These are phyloP conservation scores for Sideroxylon spinosum DNA, from an alignment of 179 eudicot genomes.

Conservation along the genomic window DNA sequence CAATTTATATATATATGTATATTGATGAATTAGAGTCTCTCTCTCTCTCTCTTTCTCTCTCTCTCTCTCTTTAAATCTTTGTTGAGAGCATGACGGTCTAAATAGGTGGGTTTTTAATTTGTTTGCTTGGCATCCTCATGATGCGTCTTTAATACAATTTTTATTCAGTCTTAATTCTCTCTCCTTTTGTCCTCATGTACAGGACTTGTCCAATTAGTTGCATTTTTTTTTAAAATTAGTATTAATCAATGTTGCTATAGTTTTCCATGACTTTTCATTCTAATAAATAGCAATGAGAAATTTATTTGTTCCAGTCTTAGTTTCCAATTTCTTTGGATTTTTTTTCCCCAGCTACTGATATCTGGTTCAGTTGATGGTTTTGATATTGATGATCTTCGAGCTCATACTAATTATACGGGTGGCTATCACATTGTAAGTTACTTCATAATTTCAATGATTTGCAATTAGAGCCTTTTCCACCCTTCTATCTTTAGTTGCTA, in stretches of 20 bases:
- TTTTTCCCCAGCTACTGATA: slow-evolving; percentile 64
- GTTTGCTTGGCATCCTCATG: no score
- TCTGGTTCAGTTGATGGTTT: slow-evolving; percentile 89
- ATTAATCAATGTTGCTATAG: neutral
- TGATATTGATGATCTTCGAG: slow-evolving; percentile 73
- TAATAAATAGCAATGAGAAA: neutral
- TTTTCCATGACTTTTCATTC: neutral
- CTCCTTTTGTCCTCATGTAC: neutral
- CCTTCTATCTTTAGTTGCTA: neutral
- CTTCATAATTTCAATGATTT: neutral
- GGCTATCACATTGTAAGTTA: slow-evolving; percentile 75
- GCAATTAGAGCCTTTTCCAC: neutral
- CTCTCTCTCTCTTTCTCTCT: no score
- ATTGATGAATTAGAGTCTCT: no score
- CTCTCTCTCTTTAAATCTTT: no score
- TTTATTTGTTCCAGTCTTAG: neutral
- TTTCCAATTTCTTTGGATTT: slow-evolving; percentile 2
- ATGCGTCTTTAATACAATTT: no score
- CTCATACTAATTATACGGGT: slow-evolving; percentile 75
- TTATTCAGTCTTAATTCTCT: neutral
- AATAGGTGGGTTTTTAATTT: no score
- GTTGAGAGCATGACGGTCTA: no score
- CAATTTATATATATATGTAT: neutral
- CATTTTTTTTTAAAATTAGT: neutral
- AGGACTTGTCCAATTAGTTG: neutral